phyloP scores from a whole-genome alignment of 305 asterid genomes.

The Fraxinus latifolia region DNA sequence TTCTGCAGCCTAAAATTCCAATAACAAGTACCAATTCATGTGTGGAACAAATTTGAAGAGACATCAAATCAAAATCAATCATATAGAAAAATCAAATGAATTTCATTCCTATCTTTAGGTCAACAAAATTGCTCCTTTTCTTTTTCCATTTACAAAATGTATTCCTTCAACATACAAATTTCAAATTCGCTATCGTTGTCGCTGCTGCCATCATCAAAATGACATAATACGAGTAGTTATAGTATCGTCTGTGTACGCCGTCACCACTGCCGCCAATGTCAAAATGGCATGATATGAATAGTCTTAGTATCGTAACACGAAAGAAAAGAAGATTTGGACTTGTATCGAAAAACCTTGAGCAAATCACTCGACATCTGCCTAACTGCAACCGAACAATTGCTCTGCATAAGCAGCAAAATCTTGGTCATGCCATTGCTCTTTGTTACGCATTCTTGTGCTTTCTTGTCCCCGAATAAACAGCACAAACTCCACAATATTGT shows the following conservation, averaged over 20 bases:
- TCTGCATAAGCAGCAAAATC: constrained; percentile 65
- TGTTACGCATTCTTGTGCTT: constrained; percentile 47
- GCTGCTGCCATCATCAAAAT: constrained; percentile 31
- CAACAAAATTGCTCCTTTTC: neutral
- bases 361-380: constrained; percentile 73
- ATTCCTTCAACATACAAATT: no score
- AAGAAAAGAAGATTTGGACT: constrained; percentile 38
- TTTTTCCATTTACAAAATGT: neutral
- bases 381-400: constrained; percentile 60
- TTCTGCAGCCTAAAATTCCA: neutral
- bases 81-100: neutral
- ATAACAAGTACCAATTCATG: neutral
- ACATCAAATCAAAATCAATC: neutral
- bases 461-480: constrained; percentile 54
- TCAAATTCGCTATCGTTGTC: neutral
- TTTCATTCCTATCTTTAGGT: neutral
- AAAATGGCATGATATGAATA: constrained; percentile 88
- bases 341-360: constrained; percentile 58
- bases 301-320: constrained; percentile 71
- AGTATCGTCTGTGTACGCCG: constrained; percentile 30
- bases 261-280: neutral
- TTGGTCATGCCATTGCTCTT: constrained; percentile 66
- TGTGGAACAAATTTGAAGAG: neutral
- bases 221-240: constrained; percentile 82
- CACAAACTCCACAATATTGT: constrained; percentile 72